Evolutionary conservation across 2,329 filamentous ascomycete genomes (phyloP).

Genomic region (Xylaria sp.): DNA sequence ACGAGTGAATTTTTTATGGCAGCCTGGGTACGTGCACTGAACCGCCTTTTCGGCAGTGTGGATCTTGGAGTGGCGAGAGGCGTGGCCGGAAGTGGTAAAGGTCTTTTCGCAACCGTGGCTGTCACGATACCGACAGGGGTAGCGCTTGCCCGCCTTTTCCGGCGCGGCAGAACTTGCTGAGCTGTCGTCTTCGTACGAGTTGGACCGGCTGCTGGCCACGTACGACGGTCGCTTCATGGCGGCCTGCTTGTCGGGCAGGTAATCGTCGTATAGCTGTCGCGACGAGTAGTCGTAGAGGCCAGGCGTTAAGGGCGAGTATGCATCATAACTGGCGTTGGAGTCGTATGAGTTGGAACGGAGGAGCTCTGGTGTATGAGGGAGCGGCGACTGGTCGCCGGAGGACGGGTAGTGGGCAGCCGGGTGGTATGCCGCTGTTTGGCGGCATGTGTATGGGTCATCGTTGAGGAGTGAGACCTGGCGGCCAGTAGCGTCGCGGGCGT

Average conservation of each 20-base stretch:
- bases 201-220: conserved; percentile 48
- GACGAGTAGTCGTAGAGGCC: conserved; percentile 48
- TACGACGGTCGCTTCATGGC: conserved; percentile 47
- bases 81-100: conserved; percentile 83
- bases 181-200: conserved; percentile 56
- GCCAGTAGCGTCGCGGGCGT: conserved; percentile 58
- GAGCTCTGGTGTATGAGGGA: conserved; percentile 59
- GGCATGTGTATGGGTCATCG: conserved; percentile 47
- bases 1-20: conserved; percentile 79
- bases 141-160: conserved; percentile 64
- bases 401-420: conserved; percentile 42
- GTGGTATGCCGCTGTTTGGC: conserved; percentile 37
- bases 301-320: conserved; percentile 59
- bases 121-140: conserved; percentile 74
- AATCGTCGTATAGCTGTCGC: conserved; percentile 42
- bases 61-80: conserved; percentile 83
- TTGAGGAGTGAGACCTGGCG: conserved; percentile 63
- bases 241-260: conserved; percentile 34
- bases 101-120: conserved; percentile 74
- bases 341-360: conserved; percentile 64
- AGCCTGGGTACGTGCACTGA: conserved; percentile 67
- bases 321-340: conserved; percentile 59
- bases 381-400: conserved; percentile 46
- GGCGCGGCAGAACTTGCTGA: conserved; percentile 44
- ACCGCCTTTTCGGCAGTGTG: conserved; percentile 82